Conservation (phyloP, 495 filamentous ascomycete genomes). For the Sporormia fimetaria region DNA sequence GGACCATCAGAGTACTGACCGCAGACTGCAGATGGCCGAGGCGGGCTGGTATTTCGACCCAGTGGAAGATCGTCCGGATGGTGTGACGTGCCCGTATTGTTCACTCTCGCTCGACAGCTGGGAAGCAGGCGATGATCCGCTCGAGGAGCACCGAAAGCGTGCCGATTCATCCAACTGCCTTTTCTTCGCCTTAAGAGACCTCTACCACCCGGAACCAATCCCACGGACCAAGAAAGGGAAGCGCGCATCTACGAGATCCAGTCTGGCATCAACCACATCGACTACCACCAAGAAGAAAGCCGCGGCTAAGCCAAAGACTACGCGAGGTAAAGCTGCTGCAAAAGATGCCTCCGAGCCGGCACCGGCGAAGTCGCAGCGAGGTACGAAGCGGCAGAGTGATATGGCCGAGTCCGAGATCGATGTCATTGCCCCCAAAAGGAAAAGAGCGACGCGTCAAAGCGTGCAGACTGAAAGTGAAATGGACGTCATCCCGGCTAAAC, state of each 20-base stretch:
- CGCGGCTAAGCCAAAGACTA: constrained; percentile 16
- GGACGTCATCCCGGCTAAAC: too few species aligned
- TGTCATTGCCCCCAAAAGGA: too few species aligned
- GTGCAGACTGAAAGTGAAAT: too few species aligned
- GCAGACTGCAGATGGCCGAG: constrained; percentile 79
- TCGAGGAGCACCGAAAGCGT: constrained; percentile 75
- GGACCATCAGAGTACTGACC: too few species aligned
- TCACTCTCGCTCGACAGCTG: constrained; percentile 75
- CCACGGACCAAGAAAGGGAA: constrained; percentile 15
- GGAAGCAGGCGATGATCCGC: constrained; percentile 82
- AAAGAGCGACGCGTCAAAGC: too few species aligned
- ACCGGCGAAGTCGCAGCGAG: too few species aligned
- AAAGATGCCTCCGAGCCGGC: too few species aligned
- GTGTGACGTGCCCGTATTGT: constrained; percentile 83
- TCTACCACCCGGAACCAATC: constrained; percentile 31
- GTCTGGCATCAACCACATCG: constrained; percentile 41
- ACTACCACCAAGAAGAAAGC: constrained; percentile 39
- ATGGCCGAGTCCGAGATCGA: too few species aligned
- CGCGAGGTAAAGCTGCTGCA: constrained; percentile 19
- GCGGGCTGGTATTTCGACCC: constrained; percentile 92
- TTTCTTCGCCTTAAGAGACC: constrained; percentile 56
- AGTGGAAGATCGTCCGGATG: constrained; percentile 64
- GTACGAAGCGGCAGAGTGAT: too few species aligned
- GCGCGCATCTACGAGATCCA: constrained; percentile 36
- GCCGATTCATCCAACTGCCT: constrained; percentile 62